These are phyloP conservation scores for Plasmodium relictum DNA, from an alignment of 169 alveolate species.

Conservation along the genomic window DNA sequence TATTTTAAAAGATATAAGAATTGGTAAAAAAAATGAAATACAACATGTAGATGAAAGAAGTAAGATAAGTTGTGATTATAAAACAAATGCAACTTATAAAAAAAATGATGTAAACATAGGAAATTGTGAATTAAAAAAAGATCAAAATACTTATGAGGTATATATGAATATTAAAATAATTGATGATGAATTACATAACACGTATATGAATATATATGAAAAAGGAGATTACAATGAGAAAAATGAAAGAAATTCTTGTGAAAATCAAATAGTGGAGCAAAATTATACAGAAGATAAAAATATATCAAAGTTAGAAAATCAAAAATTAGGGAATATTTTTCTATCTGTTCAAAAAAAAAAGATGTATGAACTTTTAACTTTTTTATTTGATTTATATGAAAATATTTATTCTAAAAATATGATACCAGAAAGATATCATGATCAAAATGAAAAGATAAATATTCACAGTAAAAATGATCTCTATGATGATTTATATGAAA, in stretches of 20 bases:
- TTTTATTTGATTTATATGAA: constrained; percentile 21
- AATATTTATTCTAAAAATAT: background rate
- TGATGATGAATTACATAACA: background rate
- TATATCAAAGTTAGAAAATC: background rate
- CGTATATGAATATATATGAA: constrained; percentile 1
- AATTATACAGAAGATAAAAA: background rate
- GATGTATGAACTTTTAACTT: constrained; percentile 23
- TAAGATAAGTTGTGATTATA: too few species aligned
- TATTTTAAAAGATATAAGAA: background rate
- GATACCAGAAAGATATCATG: background rate
- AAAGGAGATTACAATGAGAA: background rate
- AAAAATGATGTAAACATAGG: background rate
- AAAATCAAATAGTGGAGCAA: background rate
- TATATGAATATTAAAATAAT: background rate
- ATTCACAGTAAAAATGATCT: background rate
- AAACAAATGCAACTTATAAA: background rate
- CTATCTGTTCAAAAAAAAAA: constrained; percentile 21
- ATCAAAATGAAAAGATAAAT: background rate
- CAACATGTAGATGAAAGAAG: background rate
- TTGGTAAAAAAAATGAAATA: background rate
- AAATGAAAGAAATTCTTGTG: background rate
- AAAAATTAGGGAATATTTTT: constrained; percentile 15
- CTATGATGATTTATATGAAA: background rate
- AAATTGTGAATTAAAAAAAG: background rate
- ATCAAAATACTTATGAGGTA: background rate